phyloP scores from a whole-genome alignment of 1,139 yeast species.

The Hemisphaericaspora subhashii region DNA sequence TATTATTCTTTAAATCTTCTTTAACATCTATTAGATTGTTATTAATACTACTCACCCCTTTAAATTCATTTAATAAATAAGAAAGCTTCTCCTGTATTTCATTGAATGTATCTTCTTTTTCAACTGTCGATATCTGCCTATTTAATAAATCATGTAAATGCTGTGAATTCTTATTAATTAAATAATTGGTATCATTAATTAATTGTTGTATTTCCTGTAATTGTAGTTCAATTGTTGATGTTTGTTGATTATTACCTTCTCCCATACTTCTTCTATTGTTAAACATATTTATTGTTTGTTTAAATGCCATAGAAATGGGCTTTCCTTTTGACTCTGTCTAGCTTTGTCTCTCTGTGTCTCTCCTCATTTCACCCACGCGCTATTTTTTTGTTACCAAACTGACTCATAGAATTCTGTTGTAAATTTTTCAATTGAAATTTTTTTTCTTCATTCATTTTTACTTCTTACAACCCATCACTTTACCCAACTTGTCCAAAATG shows the following conservation, averaged over 20 bases:
- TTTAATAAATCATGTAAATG: constrained; percentile 9
- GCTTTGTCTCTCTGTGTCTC: neutral
- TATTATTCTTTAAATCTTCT: too few species aligned
- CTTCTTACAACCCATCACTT: neutral
- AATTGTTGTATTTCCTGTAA: constrained; percentile 15
- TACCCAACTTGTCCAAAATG: constrained; percentile 2
- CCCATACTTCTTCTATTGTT: neutral
- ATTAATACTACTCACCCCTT: neutral
- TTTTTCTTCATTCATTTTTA: neutral
- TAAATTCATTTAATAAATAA: neutral
- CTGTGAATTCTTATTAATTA: constrained; percentile 11
- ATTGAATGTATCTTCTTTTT: neutral
- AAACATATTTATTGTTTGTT: too few species aligned
- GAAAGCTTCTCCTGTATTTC: constrained; percentile 2
- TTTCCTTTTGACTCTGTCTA: neutral
- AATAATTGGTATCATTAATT: constrained; percentile 13
- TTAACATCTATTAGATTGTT: neutral
- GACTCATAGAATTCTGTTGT: too few species aligned
- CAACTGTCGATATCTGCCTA: neutral
- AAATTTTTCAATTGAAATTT: neutral
- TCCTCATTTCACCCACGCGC: too few species aligned
- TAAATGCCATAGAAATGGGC: too few species aligned
- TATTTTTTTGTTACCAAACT: too few species aligned
- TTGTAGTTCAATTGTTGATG: constrained; percentile 1
- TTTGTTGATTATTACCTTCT: neutral